phyloP scores from a whole-genome alignment of 176 grass and related monocot genomes.

The Avena sativa region DNA sequence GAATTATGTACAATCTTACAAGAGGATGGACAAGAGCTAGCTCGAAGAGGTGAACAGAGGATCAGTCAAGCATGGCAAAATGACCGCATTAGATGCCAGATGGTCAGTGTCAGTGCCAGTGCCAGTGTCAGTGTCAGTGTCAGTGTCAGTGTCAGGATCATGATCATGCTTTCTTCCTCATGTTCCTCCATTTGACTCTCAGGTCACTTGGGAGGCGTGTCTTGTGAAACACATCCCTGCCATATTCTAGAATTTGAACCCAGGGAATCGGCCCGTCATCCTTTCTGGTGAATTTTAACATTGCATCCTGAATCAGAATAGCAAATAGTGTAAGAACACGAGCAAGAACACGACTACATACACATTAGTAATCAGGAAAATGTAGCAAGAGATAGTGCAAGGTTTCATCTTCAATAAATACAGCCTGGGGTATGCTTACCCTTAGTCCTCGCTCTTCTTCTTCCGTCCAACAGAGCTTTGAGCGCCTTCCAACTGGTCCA shows the following conservation, averaged over 20 bases:
- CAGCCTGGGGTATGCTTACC: conserved; percentile 48
- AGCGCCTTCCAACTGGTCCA: conserved; percentile 47
- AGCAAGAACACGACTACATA: conserved; percentile 4
- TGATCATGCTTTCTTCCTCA: conserved; percentile 43
- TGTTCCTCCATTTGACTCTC: conserved; percentile 85
- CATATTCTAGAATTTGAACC: conserved; percentile 53
- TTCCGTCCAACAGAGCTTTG: conserved; percentile 54
- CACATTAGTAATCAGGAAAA: conserved; percentile 1
- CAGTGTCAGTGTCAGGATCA: conserved; percentile 19
- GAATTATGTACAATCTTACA: conserved; percentile 18
- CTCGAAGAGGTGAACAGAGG: background rate
- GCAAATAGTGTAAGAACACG: conserved; percentile 31
- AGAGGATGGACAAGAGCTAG: background rate
- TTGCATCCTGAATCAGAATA: conserved; percentile 59
- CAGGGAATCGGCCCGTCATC: conserved; percentile 48
- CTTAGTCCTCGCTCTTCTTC: conserved; percentile 61
- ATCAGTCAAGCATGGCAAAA: conserved; percentile 6
- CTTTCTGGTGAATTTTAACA: conserved; percentile 39
- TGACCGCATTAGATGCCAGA: background rate
- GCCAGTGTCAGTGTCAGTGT: conserved; percentile 26
- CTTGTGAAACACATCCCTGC: conserved; percentile 52
- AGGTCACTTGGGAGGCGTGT: conserved; percentile 61
- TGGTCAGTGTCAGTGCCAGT: conserved; percentile 26
- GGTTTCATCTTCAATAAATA: background rate
- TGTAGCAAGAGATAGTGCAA: conserved; percentile 18